Percentiles rank a stretch among this genome's conserved stretches.
phyloP scores from a whole-genome alignment of 768 basidiomycete genomes.

The Leccinellum luteum region DNA sequence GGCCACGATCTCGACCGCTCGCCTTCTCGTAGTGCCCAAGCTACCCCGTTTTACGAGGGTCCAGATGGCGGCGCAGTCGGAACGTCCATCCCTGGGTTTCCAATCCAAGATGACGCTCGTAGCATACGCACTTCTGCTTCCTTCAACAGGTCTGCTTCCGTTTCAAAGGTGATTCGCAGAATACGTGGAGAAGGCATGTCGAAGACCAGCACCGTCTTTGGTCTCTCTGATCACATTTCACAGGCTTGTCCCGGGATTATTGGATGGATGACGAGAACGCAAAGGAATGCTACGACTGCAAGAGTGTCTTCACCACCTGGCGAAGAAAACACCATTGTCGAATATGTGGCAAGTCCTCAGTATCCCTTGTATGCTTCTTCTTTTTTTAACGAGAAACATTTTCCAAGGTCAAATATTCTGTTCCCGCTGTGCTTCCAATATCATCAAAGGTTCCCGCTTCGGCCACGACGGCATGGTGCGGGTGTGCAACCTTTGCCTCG shows the following conservation, averaged over 20 bases:
- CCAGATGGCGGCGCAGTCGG: slow-evolving; percentile 59
- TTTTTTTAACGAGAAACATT: not conserved
- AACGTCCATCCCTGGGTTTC: slow-evolving; percentile 87
- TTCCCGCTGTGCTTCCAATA: slow-evolving; percentile 93
- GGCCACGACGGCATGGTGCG: slow-evolving; percentile 95
- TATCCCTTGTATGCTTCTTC: not conserved
- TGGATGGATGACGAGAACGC: slow-evolving; percentile 99
- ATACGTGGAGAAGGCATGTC: slow-evolving; percentile 82
- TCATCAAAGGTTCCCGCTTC: slow-evolving; percentile 91
- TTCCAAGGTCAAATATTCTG: slow-evolving; percentile 93
- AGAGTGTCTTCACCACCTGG: slow-evolving; percentile 92
- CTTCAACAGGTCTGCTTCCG: slow-evolving; percentile 73
- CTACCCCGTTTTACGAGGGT: slow-evolving; percentile 53
- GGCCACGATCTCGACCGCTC: slow-evolving; percentile 61
- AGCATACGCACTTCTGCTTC: slow-evolving; percentile 77
- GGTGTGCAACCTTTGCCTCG: slow-evolving; percentile 94
- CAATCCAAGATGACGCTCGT: slow-evolving; percentile 86
- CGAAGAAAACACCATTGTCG: slow-evolving; percentile 96
- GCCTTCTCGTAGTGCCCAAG: slow-evolving; percentile 48
- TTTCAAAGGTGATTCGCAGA: slow-evolving; percentile 87
- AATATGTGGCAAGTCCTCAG: slow-evolving; percentile 71
- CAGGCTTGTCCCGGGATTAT: slow-evolving; percentile 89
- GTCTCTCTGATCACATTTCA: slow-evolving; percentile 6
- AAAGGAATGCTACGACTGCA: slow-evolving; percentile 95
- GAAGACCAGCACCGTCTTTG: slow-evolving; percentile 1